phyloP scores from a whole-genome alignment of 768 basidiomycete species.

The Cyclocybe cylindracea region DNA sequence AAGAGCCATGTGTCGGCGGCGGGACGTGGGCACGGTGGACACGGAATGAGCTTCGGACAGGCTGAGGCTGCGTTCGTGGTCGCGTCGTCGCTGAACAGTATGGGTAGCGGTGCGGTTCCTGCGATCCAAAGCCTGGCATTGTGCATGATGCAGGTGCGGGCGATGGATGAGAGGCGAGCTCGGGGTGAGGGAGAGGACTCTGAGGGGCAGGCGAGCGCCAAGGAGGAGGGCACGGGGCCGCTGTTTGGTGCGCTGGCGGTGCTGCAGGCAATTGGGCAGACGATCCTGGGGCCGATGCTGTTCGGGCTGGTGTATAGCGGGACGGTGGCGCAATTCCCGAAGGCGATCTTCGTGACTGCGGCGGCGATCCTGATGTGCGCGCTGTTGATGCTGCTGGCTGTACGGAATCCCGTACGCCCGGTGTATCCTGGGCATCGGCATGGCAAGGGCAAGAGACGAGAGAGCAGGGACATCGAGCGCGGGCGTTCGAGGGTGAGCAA shows the following conservation, averaged over 20 bases:
- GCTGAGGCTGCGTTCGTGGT: conserved; percentile 59
- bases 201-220: conserved; percentile 13
- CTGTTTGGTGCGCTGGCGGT: conserved; percentile 75
- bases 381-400: conserved; percentile 36
- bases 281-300: conserved; percentile 70
- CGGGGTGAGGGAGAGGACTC: conserved; percentile 16
- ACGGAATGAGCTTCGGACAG: conserved; percentile 13
- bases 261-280: conserved; percentile 67
- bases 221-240: conserved; percentile 42
- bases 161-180: conserved; percentile 26
- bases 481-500: conserved; percentile 51
- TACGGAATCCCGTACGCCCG: conserved; percentile 39
- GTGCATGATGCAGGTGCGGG: conserved; percentile 54
- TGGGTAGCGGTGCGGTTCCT: conserved; percentile 72
- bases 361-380: conserved; percentile 47
- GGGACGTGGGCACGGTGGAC: conserved; percentile 1
- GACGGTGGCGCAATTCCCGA: conserved; percentile 70
- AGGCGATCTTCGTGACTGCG: conserved; percentile 66
- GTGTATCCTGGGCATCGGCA: conserved; percentile 8
- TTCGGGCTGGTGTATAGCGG: conserved; percentile 73
- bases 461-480: conserved; percentile 33
- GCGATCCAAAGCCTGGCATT: conserved; percentile 72
- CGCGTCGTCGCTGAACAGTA: conserved; percentile 56
- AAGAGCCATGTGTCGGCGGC: conserved; percentile 21
- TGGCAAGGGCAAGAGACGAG: conserved; percentile 18